Base-by-base conservation (phyloP, 306 rosid species). In the Ceratonia siliqua region DNA sequence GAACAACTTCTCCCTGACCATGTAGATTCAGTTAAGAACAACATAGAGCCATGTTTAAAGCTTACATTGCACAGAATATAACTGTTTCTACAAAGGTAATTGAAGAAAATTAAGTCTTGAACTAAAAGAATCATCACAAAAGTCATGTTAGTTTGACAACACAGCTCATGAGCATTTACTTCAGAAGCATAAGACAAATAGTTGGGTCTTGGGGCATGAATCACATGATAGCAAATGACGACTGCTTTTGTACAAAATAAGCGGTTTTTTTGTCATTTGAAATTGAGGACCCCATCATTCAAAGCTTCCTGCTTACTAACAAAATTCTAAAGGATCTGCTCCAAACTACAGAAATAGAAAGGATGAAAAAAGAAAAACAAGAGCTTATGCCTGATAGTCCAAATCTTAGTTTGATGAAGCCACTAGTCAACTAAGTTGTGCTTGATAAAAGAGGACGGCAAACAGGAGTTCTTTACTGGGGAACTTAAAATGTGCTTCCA, bases 1-100 rank as follows among this genome's bases (percentile, higher is more conserved):
- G 99, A 79, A 75, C 82, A 75, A 89, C 93, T 88, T 95, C 99
- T 41, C 89, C 96, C 98, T 95, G 82, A 28, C 18, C 42, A 78
- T 18, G 73, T 30, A 62, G 24, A 82, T 77, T 70, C 17, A 65
- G 17, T 35, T 43, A 48, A 56, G 45, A 70, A 59, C 21, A 28
- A 62, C 5, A 35, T 35, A 68, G 32, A 65, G 25, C n/a, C 67
- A 22, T 50, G 56, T 70, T 20, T 27, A 9, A 43, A 73, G 71
- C 62, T 45, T 68, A 33, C 15, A 49, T 41, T 66, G 50, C 39
- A 39, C 25, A 68, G 49, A 50, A 21, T 21, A 43, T 53, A 22
- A 39, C 22, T 38, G 49, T 76, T 56, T 63, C 28, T 43, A 49
- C 55, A 64, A 6, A 17, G 61, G 72, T 78, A 24, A 20, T 42